These are phyloP conservation scores for Leptomonas pyrrhocoris DNA, from an alignment of 208 protist species.

Conservation along the genomic window DNA sequence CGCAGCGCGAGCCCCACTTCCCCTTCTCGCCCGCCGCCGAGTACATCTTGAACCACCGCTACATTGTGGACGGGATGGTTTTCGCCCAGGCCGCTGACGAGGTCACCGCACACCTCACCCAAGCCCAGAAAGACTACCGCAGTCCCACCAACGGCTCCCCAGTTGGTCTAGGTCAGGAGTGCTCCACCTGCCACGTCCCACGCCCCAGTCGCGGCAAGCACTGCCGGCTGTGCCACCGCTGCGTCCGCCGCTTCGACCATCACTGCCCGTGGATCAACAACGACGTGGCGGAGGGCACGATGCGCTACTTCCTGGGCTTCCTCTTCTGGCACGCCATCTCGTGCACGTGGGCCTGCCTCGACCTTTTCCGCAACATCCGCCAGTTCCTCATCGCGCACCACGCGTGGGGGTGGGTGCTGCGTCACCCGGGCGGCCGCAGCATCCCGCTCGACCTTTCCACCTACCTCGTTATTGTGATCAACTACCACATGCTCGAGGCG, in stretches of 20 bases:
- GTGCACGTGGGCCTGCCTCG: slow-evolving; percentile 79
- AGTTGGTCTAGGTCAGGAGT: slow-evolving; percentile 47
- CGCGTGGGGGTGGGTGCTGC: slow-evolving; percentile 73
- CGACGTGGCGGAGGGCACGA: slow-evolving; percentile 94
- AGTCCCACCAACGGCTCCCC: slow-evolving; percentile 1
- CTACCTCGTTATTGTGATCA: slow-evolving; percentile 71
- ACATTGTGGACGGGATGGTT: slow-evolving; percentile 82
- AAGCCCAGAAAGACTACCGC: slow-evolving; percentile 18
- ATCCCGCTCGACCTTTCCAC: slow-evolving; percentile 47
- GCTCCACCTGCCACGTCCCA: slow-evolving; percentile 69
- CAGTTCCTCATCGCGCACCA: slow-evolving; percentile 54
- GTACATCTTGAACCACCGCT: slow-evolving; percentile 65
- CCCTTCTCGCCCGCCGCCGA: slow-evolving; percentile 54
- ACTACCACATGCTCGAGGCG: slow-evolving; percentile 56
- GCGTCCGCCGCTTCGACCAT: slow-evolving; percentile 96
- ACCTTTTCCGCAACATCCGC: slow-evolving; percentile 60
- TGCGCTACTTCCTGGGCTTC: slow-evolving; percentile 92
- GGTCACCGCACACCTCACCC: slow-evolving; percentile 11
- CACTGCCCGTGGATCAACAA: slow-evolving; percentile 98
- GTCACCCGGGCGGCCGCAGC: slow-evolving; percentile 22
- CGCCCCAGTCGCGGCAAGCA: slow-evolving; percentile 95
- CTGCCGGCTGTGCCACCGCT: slow-evolving; percentile 90
- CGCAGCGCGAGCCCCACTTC: slow-evolving; percentile 1
- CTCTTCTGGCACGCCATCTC: slow-evolving; percentile 83
- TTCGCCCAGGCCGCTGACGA: slow-evolving; percentile 41